These are phyloP conservation scores for Boechera retrofracta DNA, from an alignment of 345 rosid genomes.

Conservation along the genomic window DNA sequence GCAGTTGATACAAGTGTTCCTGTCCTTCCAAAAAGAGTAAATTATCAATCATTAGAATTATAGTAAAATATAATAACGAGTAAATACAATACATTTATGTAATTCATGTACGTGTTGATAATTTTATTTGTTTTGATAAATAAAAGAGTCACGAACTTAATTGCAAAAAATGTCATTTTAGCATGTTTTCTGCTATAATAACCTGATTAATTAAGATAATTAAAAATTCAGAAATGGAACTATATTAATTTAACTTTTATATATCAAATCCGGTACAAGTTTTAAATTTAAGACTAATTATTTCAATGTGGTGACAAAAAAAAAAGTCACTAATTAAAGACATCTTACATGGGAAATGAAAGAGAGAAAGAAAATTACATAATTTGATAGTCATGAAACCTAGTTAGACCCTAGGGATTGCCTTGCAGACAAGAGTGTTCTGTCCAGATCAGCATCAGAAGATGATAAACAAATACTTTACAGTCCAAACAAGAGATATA, in stretches of 20 bases:
- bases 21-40: no score
- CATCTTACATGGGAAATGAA: conserved; percentile 6
- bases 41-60: no score
- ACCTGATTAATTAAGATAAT: background rate
- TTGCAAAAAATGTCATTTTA: background rate
- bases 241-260: conserved; percentile 1
- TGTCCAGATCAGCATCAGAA: background rate
- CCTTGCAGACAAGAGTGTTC: conserved; percentile 49
- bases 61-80: background rate
- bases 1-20: no score
- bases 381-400: background rate
- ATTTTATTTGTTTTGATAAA: background rate
- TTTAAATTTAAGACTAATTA: background rate
- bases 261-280: conserved; percentile 1
- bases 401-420: conserved; percentile 35
- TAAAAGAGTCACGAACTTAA: background rate
- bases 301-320: conserved; percentile 9
- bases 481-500: no score
- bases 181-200: background rate
- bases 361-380: conserved; percentile 5
- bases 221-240: background rate
- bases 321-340: background rate
- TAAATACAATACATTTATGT: background rate
- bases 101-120: background rate
- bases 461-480: no score